Conservation (phyloP, 257 asterid species). For the Solanum medicagineum region DNA sequence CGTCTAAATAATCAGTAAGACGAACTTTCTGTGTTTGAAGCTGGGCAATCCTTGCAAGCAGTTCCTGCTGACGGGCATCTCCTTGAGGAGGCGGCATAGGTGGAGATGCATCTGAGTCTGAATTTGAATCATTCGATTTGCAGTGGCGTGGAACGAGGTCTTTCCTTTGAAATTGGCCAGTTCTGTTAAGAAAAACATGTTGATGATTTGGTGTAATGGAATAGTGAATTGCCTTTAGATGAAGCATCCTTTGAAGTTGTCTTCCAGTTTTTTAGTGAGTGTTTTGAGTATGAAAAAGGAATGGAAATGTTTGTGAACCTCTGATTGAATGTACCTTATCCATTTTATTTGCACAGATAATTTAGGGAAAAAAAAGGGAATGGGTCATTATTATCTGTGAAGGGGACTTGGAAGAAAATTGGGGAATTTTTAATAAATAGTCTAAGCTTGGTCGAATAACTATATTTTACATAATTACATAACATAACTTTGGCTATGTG, state of each 20-base stretch:
- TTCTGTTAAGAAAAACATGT: slow-evolving; percentile 20
- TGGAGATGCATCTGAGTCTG: slow-evolving; percentile 23
- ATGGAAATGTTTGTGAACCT: slow-evolving; percentile 24
- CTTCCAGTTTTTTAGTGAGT: neutral
- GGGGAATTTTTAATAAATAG: no score
- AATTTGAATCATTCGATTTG: slow-evolving; percentile 33
- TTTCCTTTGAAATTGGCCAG: slow-evolving; percentile 22
- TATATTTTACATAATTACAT: no score
- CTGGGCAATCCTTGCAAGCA: slow-evolving; percentile 76
- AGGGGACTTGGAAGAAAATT: neutral
- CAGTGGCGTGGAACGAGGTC: slow-evolving; percentile 15
- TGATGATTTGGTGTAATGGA: slow-evolving; percentile 23
- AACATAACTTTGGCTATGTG: no score
- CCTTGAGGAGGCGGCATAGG: slow-evolving; percentile 36
- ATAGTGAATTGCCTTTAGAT: slow-evolving; percentile 51
- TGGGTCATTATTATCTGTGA: neutral
- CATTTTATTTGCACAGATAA: neutral
- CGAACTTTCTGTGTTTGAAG: slow-evolving; percentile 81
- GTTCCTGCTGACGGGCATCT: slow-evolving; percentile 57
- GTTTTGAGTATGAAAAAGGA: neutral
- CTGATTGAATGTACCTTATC: slow-evolving; percentile 9
- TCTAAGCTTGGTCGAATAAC: no score
- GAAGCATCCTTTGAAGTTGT: slow-evolving; percentile 28
- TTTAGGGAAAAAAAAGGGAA: neutral
- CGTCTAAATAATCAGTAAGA: slow-evolving; percentile 73